Conservation (phyloP, 163 green algal genomes). For the Trebouxia gelatinosa region DNA sequence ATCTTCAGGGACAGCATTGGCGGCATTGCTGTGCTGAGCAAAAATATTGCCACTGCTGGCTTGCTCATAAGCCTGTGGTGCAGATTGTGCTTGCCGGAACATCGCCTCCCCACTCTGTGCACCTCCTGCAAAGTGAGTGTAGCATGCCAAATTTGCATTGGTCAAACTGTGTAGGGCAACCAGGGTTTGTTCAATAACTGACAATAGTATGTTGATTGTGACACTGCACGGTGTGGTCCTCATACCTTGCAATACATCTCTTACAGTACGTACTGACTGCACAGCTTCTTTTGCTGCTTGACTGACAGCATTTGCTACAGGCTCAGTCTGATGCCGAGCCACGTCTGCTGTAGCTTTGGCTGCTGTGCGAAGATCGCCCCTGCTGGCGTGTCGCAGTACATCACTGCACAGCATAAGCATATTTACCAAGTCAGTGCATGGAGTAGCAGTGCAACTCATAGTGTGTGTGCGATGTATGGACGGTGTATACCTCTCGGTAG, state of each 20-base stretch:
- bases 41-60: not conserved
- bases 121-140: not conserved
- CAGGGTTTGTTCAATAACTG: not conserved
- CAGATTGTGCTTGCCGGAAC: not conserved
- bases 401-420: not conserved
- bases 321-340: constrained; percentile 29
- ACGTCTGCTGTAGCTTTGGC: constrained; percentile 37
- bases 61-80: not conserved
- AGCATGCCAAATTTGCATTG: no score
- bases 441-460: not conserved
- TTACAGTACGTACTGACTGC: not conserved
- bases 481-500: constrained; percentile 57
- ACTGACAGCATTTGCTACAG: not conserved
- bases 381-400: not conserved
- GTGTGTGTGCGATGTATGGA: not conserved
- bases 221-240: not conserved
- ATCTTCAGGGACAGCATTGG: not conserved
- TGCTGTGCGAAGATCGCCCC: constrained; percentile 33
- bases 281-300: constrained; percentile 13
- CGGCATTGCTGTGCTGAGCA: no score
- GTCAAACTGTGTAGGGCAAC: no score
- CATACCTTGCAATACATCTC: constrained; percentile 13
- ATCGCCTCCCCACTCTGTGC: constrained; percentile 19
- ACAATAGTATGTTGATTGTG: not conserved
- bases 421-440: not conserved